phyloP scores from a whole-genome alignment of 2,329 filamentous ascomycete genomes.

The Akanthomyces dipterigenus region DNA sequence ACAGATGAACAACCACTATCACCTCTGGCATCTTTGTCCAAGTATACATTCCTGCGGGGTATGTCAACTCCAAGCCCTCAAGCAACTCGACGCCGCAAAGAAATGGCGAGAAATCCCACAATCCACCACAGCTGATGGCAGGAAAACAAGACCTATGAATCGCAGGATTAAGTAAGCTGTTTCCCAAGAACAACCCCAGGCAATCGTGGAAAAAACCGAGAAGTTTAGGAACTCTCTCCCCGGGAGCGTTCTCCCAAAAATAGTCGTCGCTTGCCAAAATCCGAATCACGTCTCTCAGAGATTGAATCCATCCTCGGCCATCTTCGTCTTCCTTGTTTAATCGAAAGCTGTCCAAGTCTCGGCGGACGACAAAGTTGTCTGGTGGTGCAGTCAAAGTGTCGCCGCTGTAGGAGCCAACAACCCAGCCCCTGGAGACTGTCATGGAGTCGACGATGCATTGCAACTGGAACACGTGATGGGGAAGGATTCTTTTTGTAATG shows the following conservation, averaged over 20 bases:
- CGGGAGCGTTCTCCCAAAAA: too few relatives aligned
- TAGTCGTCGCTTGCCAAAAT: too few relatives aligned
- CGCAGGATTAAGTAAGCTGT: too few relatives aligned
- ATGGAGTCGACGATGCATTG: conserved; percentile 45
- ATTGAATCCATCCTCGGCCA: too few relatives aligned
- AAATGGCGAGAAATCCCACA: conserved; percentile 44
- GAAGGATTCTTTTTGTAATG: conserved; percentile 33
- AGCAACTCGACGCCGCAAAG: conserved; percentile 39
- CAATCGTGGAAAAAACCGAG: too few relatives aligned
- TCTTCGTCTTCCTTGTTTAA: too few relatives aligned
- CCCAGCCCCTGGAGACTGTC: conserved; percentile 38
- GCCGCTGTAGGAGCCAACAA: conserved; percentile 27
- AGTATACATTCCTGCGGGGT: conserved; percentile 26
- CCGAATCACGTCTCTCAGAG: too few relatives aligned
- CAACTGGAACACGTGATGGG: conserved; percentile 42
- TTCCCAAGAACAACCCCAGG: too few relatives aligned
- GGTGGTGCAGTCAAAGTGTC: conserved; percentile 26
- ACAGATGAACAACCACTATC: conserved; percentile 34
- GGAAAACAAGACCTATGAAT: too few relatives aligned
- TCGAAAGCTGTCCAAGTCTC: conserved; percentile 36
- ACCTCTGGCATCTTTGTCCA: conserved; percentile 35
- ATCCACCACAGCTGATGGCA: conserved; percentile 31
- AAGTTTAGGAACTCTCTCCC: too few relatives aligned
- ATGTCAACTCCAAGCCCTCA: conserved; percentile 36
- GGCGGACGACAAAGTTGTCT: conserved; percentile 26